A percentile compares a stretch with the other conserved stretches of the same genome.
Evolutionary conservation across 1,284 basidiomycete species (phyloP).

Genomic region (Psilocybe mexicana): DNA sequence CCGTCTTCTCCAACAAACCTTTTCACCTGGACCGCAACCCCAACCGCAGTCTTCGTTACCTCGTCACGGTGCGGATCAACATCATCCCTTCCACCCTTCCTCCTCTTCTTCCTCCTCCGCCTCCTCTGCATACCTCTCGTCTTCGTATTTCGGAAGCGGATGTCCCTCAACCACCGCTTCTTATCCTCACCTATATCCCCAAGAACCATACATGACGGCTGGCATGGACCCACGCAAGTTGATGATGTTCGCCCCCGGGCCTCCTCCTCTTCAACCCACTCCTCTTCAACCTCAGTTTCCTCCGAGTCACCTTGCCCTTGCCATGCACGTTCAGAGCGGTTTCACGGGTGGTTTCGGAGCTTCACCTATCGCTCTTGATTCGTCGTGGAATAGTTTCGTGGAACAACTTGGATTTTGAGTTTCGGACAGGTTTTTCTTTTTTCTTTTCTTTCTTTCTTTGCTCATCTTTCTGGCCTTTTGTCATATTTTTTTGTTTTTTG

Average conservation of each 20-base stretch:
- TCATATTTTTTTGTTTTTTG: no score
- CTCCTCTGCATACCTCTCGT: not conserved
- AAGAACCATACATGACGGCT: not conserved
- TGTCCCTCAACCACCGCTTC: no score
- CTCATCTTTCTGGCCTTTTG: no score
- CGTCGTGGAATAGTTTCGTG: conserved; percentile 66
- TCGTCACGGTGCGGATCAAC: no score
- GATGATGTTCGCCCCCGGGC: not conserved
- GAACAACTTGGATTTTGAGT: conserved; percentile 64
- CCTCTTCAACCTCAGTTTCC: no score
- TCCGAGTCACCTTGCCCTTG: not conserved
- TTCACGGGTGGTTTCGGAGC: conserved; percentile 19
- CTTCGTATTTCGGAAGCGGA: no score
- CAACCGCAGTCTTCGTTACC: no score
- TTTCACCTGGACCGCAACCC: not conserved
- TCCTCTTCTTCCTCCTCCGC: no score
- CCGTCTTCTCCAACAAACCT: not conserved
- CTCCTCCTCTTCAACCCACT: no score
- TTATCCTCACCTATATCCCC: conserved; percentile 1
- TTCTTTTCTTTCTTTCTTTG: no score
- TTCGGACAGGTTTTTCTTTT: not conserved
- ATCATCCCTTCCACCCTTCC: no score
- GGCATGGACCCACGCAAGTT: conserved; percentile 5
- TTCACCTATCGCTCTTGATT: conserved; percentile 43
- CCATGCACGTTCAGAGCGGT: conserved; percentile 6